A percentile compares a stretch with the other conserved stretches of the same genome.
These are phyloP conservation scores for Pseudophaeomoniella oleicola DNA, from an alignment of 2,329 filamentous ascomycete genomes.

Conservation along the genomic window DNA sequence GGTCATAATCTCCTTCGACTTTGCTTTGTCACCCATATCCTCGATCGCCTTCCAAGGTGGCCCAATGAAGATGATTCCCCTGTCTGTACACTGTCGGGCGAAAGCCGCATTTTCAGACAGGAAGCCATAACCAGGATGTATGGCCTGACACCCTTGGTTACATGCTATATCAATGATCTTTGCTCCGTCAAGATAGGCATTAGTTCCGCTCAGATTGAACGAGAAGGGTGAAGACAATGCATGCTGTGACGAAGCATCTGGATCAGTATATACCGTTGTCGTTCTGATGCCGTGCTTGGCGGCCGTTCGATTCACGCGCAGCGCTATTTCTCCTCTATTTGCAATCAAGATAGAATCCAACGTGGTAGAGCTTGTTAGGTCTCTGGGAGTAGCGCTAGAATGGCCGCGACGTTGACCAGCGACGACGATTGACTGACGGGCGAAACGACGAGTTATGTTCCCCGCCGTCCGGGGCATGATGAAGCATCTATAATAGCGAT, in stretches of 20 bases:
- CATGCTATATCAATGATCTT: slow-evolving; percentile 82
- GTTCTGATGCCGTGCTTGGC: slow-evolving; percentile 78
- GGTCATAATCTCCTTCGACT: slow-evolving; percentile 93
- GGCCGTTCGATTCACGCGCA: slow-evolving; percentile 83
- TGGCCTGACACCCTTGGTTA: slow-evolving; percentile 70
- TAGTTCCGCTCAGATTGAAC: slow-evolving; percentile 67
- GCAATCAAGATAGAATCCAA: slow-evolving; percentile 78
- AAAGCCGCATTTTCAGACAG: slow-evolving; percentile 75
- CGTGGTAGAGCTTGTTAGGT: slow-evolving; percentile 14
- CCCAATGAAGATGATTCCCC: slow-evolving; percentile 86
- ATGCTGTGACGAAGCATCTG: slow-evolving; percentile 77
- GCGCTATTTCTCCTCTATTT: slow-evolving; percentile 90
- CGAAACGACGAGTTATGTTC: background rate
- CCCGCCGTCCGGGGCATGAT: background rate
- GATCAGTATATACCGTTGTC: slow-evolving; percentile 88
- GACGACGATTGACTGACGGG: background rate
- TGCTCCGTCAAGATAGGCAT: slow-evolving; percentile 85
- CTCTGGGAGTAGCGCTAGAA: background rate
- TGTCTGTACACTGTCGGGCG: slow-evolving; percentile 73
- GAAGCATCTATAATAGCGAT: too few relatives aligned
- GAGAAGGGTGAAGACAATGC: slow-evolving; percentile 71
- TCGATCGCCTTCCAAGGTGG: slow-evolving; percentile 65
- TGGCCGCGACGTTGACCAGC: background rate
- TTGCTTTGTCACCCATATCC: slow-evolving; percentile 82
- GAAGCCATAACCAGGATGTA: slow-evolving; percentile 93